Evolutionary conservation across 495 filamentous ascomycete species (phyloP).

Genomic region (Baudoinia panamericana): DNA sequence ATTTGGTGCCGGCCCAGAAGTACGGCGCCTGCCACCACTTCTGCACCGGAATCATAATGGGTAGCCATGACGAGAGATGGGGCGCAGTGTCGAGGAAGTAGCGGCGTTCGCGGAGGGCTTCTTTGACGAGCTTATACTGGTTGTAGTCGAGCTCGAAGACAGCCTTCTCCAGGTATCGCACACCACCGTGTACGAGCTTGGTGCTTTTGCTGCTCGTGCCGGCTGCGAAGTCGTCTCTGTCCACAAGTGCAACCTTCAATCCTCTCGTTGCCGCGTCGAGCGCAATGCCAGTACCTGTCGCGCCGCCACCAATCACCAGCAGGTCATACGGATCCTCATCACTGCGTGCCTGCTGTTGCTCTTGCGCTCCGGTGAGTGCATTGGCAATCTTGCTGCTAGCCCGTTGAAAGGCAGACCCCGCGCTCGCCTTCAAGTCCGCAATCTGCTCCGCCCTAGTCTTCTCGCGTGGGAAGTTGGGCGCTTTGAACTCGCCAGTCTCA

Average conservation of each 20-base stretch:
- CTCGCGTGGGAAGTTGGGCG: slow-evolving; percentile 67
- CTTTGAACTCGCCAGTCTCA: slow-evolving; percentile 60
- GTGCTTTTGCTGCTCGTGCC: slow-evolving; percentile 96
- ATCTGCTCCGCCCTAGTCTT: slow-evolving; percentile 60
- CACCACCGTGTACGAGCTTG: slow-evolving; percentile 92
- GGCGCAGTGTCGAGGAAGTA: slow-evolving; percentile 95
- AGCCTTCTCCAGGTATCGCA: slow-evolving; percentile 92
- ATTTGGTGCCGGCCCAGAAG: slow-evolving; percentile 93
- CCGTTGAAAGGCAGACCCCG: slow-evolving; percentile 19
- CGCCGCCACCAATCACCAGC: slow-evolving; percentile 81
- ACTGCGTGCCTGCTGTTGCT: slow-evolving; percentile 22
- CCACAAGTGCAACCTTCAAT: slow-evolving; percentile 84
- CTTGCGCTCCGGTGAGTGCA: slow-evolving; percentile 20
- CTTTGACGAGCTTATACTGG: slow-evolving; percentile 84
- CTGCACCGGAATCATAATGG: slow-evolving; percentile 93
- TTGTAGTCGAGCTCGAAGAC: slow-evolving; percentile 93
- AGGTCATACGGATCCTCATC: slow-evolving; percentile 57
- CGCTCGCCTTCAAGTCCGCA: slow-evolving; percentile 40
- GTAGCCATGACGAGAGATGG: slow-evolving; percentile 86
- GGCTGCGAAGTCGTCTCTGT: slow-evolving; percentile 85
- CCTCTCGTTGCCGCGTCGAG: slow-evolving; percentile 88
- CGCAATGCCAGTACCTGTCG: slow-evolving; percentile 85
- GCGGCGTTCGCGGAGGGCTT: slow-evolving; percentile 89
- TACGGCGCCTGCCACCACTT: slow-evolving; percentile 97
- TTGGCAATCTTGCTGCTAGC: slow-evolving; percentile 26